Evolutionary conservation across 2,329 filamentous ascomycete genomes (phyloP).

Genomic region (Sporothrix mexicana): DNA sequence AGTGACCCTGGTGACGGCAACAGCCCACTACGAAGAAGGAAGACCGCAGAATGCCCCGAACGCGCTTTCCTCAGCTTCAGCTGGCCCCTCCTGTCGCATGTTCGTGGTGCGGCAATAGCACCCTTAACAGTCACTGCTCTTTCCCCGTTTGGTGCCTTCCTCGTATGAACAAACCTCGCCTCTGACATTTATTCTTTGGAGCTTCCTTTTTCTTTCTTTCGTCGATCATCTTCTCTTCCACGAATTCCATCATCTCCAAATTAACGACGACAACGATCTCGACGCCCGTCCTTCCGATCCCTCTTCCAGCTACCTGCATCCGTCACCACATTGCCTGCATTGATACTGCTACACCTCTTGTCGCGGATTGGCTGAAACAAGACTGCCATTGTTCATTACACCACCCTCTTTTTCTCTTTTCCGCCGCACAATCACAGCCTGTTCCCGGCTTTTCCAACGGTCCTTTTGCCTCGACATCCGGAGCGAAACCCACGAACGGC

Average conservation of each 20-base stretch:
- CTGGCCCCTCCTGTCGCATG: neutral
- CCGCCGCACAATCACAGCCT: neutral
- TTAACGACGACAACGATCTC: neutral
- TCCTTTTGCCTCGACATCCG: neutral
- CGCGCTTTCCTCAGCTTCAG: neutral
- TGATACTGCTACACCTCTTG: neutral
- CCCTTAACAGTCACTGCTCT: neutral
- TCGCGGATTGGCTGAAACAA: conserved; percentile 28
- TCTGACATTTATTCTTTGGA: neutral
- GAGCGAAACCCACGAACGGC: too few species aligned
- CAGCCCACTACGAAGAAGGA: neutral
- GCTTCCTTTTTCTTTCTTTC: neutral
- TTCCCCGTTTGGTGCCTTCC: conserved; percentile 21
- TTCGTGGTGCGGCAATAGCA: neutral
- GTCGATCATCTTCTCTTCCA: neutral
- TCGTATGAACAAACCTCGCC: neutral
- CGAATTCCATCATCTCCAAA: neutral
- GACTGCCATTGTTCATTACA: conserved; percentile 4
- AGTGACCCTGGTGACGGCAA: conserved; percentile 21
- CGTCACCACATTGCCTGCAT: neutral
- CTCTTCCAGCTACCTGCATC: neutral
- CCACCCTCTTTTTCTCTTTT: neutral
- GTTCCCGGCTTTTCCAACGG: neutral
- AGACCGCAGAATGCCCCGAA: neutral
- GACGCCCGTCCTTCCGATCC: too few species aligned